phyloP scores from a whole-genome alignment of 345 rosid species.

The Melaleuca alternifolia region DNA sequence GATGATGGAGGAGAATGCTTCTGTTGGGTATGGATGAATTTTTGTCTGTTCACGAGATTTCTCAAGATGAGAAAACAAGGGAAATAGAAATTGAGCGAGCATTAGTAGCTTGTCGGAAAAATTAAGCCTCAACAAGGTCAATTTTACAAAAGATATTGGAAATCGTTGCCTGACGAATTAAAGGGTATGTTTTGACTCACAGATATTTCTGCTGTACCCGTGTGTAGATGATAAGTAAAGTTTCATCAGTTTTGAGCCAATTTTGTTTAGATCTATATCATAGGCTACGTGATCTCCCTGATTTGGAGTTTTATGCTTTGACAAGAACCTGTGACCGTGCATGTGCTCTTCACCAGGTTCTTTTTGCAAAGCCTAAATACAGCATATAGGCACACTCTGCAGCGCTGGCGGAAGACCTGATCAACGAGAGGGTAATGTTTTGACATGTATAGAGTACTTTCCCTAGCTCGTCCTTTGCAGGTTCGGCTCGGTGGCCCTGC shows the following conservation, averaged over 20 bases:
- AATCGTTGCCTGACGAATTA: not conserved
- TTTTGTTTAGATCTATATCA: not conserved
- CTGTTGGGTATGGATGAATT: slow-evolving; percentile 3
- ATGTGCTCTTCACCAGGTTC: not conserved
- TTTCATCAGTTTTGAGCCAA: not conserved
- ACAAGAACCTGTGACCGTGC: not conserved
- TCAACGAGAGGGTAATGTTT: not conserved
- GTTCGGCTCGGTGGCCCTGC: not conserved
- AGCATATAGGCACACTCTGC: not conserved
- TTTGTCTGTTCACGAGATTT: not conserved
- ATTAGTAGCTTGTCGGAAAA: not conserved
- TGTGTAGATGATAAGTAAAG: not conserved
- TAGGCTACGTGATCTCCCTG: not conserved
- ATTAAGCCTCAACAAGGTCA: not conserved
- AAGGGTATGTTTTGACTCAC: not conserved
- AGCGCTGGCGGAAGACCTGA: not conserved
- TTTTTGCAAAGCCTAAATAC: not conserved
- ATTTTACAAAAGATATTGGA: not conserved
- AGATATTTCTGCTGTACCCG: not conserved
- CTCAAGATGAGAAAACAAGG: not conserved
- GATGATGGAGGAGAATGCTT: slow-evolving; percentile 23
- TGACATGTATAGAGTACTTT: not conserved
- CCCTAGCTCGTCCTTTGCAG: not conserved
- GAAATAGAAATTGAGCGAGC: not conserved
- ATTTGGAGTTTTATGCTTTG: not conserved